Conservation (phyloP, 306 rosid genomes). For the Corylus avellana region DNA sequence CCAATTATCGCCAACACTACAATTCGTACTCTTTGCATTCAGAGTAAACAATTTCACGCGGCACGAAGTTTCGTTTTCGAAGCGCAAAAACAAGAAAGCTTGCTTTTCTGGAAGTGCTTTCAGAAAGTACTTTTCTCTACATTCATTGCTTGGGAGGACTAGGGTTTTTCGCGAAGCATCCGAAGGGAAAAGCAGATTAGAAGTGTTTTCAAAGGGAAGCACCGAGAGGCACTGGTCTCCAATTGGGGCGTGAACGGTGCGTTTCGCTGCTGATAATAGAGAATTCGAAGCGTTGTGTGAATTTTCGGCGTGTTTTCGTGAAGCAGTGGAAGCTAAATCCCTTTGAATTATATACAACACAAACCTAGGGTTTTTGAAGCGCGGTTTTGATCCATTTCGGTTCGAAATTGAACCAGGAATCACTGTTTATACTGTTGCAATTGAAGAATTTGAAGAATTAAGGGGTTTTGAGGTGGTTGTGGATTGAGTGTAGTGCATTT, state of each 20-base stretch:
- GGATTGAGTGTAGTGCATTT: neutral
- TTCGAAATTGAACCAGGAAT: neutral
- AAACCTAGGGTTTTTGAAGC: constrained; percentile 8
- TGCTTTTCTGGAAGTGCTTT: neutral
- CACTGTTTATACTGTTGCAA: neutral
- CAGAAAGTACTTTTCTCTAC: neutral
- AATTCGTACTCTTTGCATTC: neutral
- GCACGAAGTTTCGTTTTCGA: neutral
- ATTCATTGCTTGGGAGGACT: neutral
- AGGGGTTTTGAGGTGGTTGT: constrained; percentile 2
- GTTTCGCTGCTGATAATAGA: neutral
- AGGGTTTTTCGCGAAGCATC: constrained; percentile 1
- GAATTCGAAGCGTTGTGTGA: neutral
- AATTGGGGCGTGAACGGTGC: neutral
- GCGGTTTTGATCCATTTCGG: neutral
- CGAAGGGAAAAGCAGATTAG: neutral
- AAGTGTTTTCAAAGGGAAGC: neutral
- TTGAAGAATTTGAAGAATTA: constrained; percentile 2
- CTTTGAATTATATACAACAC: neutral
- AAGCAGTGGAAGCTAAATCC: neutral
- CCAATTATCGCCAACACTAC: neutral
- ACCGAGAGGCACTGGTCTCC: neutral
- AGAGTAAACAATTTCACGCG: neutral
- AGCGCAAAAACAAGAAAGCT: neutral
- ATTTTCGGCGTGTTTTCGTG: neutral